Percentiles rank a stretch among this genome's conserved stretches.
Evolutionary conservation across 2,329 filamentous ascomycete genomes (phyloP).

Genomic region (Hypoxylon sp.): DNA sequence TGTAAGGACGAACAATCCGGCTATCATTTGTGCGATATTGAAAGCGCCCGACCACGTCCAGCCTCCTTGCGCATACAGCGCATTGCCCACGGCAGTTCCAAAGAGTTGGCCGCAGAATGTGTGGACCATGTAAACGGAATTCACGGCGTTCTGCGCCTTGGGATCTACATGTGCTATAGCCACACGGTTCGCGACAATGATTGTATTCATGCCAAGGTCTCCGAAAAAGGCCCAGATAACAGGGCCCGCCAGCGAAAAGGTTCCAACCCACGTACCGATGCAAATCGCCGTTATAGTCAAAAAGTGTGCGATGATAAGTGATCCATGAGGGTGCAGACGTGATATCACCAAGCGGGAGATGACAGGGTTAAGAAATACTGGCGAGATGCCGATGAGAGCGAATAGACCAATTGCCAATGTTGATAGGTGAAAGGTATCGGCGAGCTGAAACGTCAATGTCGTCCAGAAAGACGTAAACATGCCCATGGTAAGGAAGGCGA

Average conservation of each 20-base stretch:
- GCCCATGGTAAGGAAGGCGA: conserved; percentile 72
- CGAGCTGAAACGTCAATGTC: conserved; percentile 52
- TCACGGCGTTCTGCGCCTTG: conserved; percentile 57
- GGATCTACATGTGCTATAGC: conserved; percentile 53
- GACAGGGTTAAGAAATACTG: conserved; percentile 51
- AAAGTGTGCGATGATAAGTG: conserved; percentile 47
- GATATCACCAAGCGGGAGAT: conserved; percentile 49
- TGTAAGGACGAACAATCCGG: conserved; percentile 47
- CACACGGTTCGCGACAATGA: conserved; percentile 53
- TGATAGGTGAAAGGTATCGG: conserved; percentile 49
- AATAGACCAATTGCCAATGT: conserved; percentile 52
- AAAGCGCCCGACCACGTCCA: conserved; percentile 54
- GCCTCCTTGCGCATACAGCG: conserved; percentile 53
- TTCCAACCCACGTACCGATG: conserved; percentile 54
- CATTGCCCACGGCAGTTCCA: conserved; percentile 54
- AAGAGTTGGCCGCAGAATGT: conserved; percentile 55
- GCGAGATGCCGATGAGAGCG: conserved; percentile 51
- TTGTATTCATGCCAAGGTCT: conserved; percentile 55
- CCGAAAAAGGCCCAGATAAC: conserved; percentile 55
- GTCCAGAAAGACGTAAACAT: conserved; percentile 70
- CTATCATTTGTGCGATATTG: conserved; percentile 52
- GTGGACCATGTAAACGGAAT: conserved; percentile 56
- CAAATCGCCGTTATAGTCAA: conserved; percentile 44
- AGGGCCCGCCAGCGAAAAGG: conserved; percentile 54
- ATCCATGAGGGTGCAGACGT: conserved; percentile 49